Evolutionary conservation across 164 flowering plant species (phyloP), one percentile per base, ranked within the genome.

Genomic region (Tetrastigma voinierianum): DNA sequence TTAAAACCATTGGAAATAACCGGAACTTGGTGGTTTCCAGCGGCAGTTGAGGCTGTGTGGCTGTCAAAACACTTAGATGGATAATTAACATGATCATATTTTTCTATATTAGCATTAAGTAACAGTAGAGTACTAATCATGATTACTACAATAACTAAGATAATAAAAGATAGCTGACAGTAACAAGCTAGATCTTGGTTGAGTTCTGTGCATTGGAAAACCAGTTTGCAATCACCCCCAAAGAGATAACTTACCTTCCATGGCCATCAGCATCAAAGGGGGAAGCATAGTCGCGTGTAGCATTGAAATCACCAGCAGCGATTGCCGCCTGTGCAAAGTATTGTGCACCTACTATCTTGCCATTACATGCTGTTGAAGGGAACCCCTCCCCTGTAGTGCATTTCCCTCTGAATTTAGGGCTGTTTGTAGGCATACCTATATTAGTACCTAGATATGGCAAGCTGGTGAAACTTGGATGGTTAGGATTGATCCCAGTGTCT

Each of bases 221-320:
- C 40, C 40, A 32, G 40, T 32, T 32, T 32, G 40, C 40, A 32
- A 32, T 32, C 40, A 32, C 8, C 40, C 40, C 6, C 40, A 32
- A 25, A 4, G 40, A 32, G 40, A 4, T n/a, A n/a, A 76, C 83
- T 76, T 76, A 62, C 89, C 89, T 86, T 70, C n/a, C 87, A 74
- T 86, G 89, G 40, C 89, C 89, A 69, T 83, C 89, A 11, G 87
- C 84, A 74, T 86, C 89, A 46, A 79, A 83, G 16, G n/a, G n/a
- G 10, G 89, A 85, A 16, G 83, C 79, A 69, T 53, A 80, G 65
- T 85, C 87, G n/a, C n/a, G 82, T 0, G 82, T 68, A 15, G 77
- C 67, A 68, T 81, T 81, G 64, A 85, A 83, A 46, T 81, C 84
- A 16, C 83, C 86, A 12, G 81, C 79, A 32, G 81, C 84, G 56